Conservation (phyloP, 2,329 filamentous ascomycete species). For the Colletotrichum sp. region DNA sequence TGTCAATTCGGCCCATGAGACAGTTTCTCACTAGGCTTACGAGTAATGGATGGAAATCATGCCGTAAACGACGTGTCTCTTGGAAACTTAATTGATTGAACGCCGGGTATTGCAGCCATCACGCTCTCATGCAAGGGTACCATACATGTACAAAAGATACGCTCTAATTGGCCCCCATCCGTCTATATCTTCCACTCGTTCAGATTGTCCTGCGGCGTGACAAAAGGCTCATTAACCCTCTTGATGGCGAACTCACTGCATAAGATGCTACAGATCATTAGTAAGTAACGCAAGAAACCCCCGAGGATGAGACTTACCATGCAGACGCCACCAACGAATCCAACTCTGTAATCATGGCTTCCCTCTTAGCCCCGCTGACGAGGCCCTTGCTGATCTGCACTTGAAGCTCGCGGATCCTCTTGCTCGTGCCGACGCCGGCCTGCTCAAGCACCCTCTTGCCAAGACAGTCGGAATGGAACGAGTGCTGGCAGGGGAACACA, state of each 20-base stretch:
- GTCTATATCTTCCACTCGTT: slow-evolving; percentile 78
- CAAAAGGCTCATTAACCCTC: slow-evolving; percentile 91
- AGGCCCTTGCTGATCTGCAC: slow-evolving; percentile 80
- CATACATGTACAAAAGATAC: slow-evolving; percentile 4
- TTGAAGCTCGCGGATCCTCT: slow-evolving; percentile 86
- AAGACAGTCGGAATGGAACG: slow-evolving; percentile 95
- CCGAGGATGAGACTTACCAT: slow-evolving; percentile 64
- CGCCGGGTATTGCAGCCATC: slow-evolving; percentile 20
- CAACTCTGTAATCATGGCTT: slow-evolving; percentile 84
- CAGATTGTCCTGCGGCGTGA: slow-evolving; percentile 72
- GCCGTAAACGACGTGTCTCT: neutral
- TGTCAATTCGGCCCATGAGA: neutral
- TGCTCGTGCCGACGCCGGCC: slow-evolving; percentile 75
- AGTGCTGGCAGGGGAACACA: slow-evolving; percentile 97
- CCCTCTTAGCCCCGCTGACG: slow-evolving; percentile 72
- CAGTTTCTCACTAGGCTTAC: neutral
- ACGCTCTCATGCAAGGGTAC: slow-evolving; percentile 9
- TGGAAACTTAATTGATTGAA: neutral
- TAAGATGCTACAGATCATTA: slow-evolving; percentile 68
- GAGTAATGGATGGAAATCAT: neutral
- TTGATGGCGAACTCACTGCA: slow-evolving; percentile 96
- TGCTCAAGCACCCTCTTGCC: slow-evolving; percentile 85
- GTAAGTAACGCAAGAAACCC: neutral
- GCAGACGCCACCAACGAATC: slow-evolving; percentile 90
- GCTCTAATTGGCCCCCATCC: neutral